Evolutionary conservation across 78 protist genomes (phyloP).

Genomic region (Dictyostelium firmibasis): DNA sequence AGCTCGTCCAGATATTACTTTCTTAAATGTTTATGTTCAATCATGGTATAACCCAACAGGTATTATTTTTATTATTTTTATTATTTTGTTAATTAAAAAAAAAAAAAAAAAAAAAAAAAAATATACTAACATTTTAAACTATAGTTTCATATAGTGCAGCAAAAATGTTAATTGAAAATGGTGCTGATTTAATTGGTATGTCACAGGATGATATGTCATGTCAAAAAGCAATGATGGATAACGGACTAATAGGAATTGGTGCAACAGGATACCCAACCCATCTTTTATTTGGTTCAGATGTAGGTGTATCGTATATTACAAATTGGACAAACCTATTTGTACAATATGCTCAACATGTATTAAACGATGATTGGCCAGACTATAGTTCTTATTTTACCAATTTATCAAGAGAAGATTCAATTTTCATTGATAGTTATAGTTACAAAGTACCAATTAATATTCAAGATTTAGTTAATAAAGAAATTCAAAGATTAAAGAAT

Average conservation of each 20-base stretch:
- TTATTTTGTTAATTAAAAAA: no score
- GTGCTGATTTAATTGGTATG: slow-evolving; percentile 37
- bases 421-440: not conserved
- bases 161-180: not conserved
- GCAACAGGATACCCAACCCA: slow-evolving; percentile 29
- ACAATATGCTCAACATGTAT: not conserved
- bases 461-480: not conserved
- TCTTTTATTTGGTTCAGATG: not conserved
- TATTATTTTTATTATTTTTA: no score
- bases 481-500: not conserved
- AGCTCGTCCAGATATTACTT: not conserved
- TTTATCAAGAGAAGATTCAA: not conserved
- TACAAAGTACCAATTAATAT: not conserved
- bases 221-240: slow-evolving; percentile 1
- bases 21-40: not conserved
- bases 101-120: no score
- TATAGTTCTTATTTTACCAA: not conserved
- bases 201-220: slow-evolving; percentile 27
- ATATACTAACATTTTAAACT: no score
- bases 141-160: not conserved
- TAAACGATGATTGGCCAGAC: slow-evolving; percentile 1
- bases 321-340: slow-evolving; percentile 10
- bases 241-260: not conserved
- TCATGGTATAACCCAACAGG: not conserved
- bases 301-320: not conserved